Conservation (phyloP, 2,329 filamentous ascomycete species). For the Apiospora marii region DNA sequence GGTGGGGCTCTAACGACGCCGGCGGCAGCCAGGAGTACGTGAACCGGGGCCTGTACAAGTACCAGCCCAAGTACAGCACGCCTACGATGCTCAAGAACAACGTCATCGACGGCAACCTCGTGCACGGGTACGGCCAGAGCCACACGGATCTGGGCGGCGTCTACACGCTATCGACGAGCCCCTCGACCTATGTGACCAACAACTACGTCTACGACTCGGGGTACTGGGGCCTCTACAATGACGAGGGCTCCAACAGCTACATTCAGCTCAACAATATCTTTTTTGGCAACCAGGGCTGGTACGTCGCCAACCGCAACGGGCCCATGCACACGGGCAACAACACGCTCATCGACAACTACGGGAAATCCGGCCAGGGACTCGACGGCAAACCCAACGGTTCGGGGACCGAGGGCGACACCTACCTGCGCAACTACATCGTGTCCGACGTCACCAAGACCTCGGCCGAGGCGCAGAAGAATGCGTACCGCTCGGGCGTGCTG, state of each 20-base stretch:
- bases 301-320: constrained; percentile 14
- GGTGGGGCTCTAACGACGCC: constrained; percentile 22
- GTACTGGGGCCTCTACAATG: constrained; percentile 17
- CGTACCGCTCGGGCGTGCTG: constrained; percentile 17
- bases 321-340: constrained; percentile 22
- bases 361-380: background rate
- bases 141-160: constrained; percentile 21
- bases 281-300: constrained; percentile 6
- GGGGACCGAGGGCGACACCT: constrained; percentile 9
- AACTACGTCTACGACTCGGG: constrained; percentile 22
- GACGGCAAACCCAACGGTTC: constrained; percentile 16
- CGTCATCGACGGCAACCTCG: constrained; percentile 17
- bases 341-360: constrained; percentile 17
- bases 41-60: constrained; percentile 22
- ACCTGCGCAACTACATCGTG: constrained; percentile 15
- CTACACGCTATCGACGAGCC: constrained; percentile 17
- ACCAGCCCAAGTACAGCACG: constrained; percentile 16
- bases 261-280: constrained; percentile 3
- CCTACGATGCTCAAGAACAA: constrained; percentile 9
- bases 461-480: constrained; percentile 13
- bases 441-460: constrained; percentile 11
- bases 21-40: constrained; percentile 20
- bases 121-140: constrained; percentile 10
- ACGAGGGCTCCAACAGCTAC: constrained; percentile 19
- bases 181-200: constrained; percentile 11